A percentile compares a stretch with the other conserved stretches of the same genome.
Conservation (phyloP, 352 stramenopile species). For the Pseudoperonospora humuli region DNA sequence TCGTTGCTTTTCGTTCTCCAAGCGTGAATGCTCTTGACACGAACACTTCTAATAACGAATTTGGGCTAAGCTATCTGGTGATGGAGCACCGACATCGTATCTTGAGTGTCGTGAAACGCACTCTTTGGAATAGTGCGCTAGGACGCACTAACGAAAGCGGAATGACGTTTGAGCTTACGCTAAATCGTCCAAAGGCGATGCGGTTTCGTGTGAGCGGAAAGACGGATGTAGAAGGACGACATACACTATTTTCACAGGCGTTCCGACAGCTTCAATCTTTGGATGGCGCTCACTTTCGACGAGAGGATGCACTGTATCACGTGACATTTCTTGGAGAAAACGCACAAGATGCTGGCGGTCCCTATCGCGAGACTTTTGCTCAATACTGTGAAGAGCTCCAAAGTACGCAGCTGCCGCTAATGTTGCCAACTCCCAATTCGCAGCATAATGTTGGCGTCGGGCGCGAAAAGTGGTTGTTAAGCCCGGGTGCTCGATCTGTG, state of each 20-base stretch:
- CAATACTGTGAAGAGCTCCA: slow-evolving; percentile 71
- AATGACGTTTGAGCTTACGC: slow-evolving; percentile 53
- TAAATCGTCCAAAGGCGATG: slow-evolving; percentile 82
- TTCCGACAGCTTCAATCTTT: slow-evolving; percentile 72
- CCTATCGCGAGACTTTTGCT: slow-evolving; percentile 77
- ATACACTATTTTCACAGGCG: slow-evolving; percentile 77
- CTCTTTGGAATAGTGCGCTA: slow-evolving; percentile 65
- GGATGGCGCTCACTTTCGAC: slow-evolving; percentile 57
- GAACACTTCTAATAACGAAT: slow-evolving; percentile 5
- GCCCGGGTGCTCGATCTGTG: slow-evolving; percentile 49
- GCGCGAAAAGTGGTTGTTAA: slow-evolving; percentile 87
- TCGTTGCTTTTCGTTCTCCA: slow-evolving; percentile 29
- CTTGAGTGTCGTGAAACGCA: slow-evolving; percentile 63
- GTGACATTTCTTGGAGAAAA: slow-evolving; percentile 84
- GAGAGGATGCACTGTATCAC: slow-evolving; percentile 68
- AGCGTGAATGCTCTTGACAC: slow-evolving; percentile 1
- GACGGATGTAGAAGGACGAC: slow-evolving; percentile 49
- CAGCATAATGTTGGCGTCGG: slow-evolving; percentile 84
- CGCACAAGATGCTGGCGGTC: slow-evolving; percentile 74
- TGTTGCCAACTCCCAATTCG: slow-evolving; percentile 81
- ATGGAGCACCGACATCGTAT: slow-evolving; percentile 49
- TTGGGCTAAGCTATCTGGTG: slow-evolving; percentile 29
- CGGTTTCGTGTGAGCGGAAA: slow-evolving; percentile 53
- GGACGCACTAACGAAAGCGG: slow-evolving; percentile 35
- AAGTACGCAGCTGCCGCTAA: slow-evolving; percentile 87